Conservation (phyloP, 1,284 basidiomycete genomes). For the Phellopilus nigrolimitatus region DNA sequence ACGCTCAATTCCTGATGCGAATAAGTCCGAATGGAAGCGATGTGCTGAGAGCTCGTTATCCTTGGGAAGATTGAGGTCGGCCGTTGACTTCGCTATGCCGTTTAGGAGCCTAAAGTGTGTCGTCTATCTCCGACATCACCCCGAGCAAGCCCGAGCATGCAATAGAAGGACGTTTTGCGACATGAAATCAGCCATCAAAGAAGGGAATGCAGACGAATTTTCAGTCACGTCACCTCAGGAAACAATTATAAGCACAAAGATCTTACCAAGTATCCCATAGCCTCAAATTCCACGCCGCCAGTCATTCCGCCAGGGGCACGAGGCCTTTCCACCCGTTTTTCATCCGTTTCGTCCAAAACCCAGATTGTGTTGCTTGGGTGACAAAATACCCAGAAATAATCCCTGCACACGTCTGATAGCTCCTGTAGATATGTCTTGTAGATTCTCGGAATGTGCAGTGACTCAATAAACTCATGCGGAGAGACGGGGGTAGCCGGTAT, state of each 20-base stretch:
- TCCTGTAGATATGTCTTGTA: slow-evolving; percentile 92
- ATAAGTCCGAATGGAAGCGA: slow-evolving; percentile 78
- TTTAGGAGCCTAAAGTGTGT: slow-evolving; percentile 83
- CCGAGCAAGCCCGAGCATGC: no score
- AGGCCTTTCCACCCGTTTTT: slow-evolving; percentile 81
- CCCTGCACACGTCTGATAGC: slow-evolving; percentile 83
- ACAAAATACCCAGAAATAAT: slow-evolving; percentile 99
- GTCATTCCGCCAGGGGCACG: slow-evolving; percentile 97
- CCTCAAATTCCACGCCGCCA: slow-evolving; percentile 96
- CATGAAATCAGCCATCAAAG: neutral
- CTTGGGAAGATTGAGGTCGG: slow-evolving; percentile 57
- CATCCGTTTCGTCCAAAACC: slow-evolving; percentile 78
- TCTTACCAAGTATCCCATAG: slow-evolving; percentile 89
- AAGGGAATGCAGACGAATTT: neutral
- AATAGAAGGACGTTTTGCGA: slow-evolving; percentile 13
- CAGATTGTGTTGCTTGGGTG: slow-evolving; percentile 92
- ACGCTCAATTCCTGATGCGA: slow-evolving; percentile 84
- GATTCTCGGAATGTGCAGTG: slow-evolving; percentile 75
- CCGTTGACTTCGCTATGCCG: slow-evolving; percentile 58
- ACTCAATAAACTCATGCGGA: slow-evolving; percentile 87
- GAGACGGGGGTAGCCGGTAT: slow-evolving; percentile 58
- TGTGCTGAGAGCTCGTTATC: slow-evolving; percentile 72
- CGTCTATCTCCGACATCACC: slow-evolving; percentile 46
- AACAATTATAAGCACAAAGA: neutral
- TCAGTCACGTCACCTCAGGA: neutral